phyloP scores from a whole-genome alignment of 352 stramenopile species.

The Hyaloperonospora arabidopsidis region DNA sequence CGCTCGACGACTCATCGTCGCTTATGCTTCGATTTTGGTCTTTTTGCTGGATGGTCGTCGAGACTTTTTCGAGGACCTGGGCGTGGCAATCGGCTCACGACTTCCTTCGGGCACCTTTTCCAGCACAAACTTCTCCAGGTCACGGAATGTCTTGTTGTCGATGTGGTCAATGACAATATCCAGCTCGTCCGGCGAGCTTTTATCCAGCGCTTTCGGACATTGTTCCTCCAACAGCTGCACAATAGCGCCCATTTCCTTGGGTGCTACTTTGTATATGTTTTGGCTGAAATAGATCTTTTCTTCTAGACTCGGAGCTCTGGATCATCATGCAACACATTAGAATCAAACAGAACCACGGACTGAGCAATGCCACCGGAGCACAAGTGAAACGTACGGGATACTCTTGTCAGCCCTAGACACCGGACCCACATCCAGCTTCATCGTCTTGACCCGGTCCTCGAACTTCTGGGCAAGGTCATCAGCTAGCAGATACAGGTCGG shows the following conservation, averaged over 20 bases:
- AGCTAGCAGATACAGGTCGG: constrained; percentile 78
- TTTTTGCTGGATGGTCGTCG: constrained; percentile 55
- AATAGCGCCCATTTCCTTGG: constrained; percentile 63
- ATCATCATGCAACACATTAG: constrained; percentile 15
- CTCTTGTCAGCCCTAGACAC: constrained; percentile 54
- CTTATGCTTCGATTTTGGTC: constrained; percentile 46
- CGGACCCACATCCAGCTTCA: constrained; percentile 74
- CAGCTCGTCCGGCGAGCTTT: constrained; percentile 80
- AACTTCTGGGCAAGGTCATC: constrained; percentile 84
- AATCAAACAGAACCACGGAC: background rate
- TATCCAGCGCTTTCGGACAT: constrained; percentile 79
- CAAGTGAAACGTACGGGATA: constrained; percentile 40
- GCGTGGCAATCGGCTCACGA: constrained; percentile 49
- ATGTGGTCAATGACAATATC: constrained; percentile 86
- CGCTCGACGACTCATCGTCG: constrained; percentile 10
- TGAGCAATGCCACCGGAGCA: background rate
- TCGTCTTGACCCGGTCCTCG: constrained; percentile 75
- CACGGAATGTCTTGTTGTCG: constrained; percentile 83
- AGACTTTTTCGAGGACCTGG: constrained; percentile 53
- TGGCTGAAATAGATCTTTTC: constrained; percentile 84
- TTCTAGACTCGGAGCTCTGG: constrained; percentile 63
- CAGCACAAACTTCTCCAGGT: constrained; percentile 72
- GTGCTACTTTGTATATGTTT: constrained; percentile 83
- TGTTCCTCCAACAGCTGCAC: constrained; percentile 79
- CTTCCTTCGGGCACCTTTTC: constrained; percentile 66